Evolutionary conservation across 2,329 filamentous ascomycete genomes (phyloP).

Genomic region (Bipolaris bicolor): DNA sequence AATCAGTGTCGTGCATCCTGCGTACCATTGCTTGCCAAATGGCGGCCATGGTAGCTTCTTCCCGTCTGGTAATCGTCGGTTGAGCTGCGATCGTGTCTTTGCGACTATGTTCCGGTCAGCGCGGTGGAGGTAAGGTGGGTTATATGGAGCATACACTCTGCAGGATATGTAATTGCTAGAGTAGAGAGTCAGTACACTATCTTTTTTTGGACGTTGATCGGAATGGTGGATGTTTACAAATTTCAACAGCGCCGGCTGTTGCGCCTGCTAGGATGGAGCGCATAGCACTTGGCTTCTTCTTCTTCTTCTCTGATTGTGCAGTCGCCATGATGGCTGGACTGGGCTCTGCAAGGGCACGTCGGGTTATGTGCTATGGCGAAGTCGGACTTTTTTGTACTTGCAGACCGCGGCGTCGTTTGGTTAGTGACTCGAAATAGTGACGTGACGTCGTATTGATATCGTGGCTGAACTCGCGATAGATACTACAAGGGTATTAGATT

Average conservation of each 20-base stretch:
- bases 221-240: slow-evolving; percentile 64
- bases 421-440: slow-evolving; percentile 19
- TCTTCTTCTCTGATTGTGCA: slow-evolving; percentile 44
- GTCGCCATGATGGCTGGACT: slow-evolving; percentile 31
- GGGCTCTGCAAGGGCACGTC: neutral
- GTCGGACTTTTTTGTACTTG: slow-evolving; percentile 6
- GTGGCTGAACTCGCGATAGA: neutral
- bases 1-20: slow-evolving; percentile 94
- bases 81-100: slow-evolving; percentile 93
- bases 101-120: slow-evolving; percentile 66
- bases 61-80: slow-evolving; percentile 77
- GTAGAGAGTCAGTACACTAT: slow-evolving; percentile 25
- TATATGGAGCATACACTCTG: slow-evolving; percentile 71
- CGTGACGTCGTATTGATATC: slow-evolving; percentile 17
- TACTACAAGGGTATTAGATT: neutral
- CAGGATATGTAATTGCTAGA: slow-evolving; percentile 86
- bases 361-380: slow-evolving; percentile 6
- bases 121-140: neutral
- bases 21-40: slow-evolving; percentile 95
- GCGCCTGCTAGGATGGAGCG: slow-evolving; percentile 92
- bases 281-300: slow-evolving; percentile 71
- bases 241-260: slow-evolving; percentile 93
- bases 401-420: slow-evolving; percentile 15
- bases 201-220: neutral
- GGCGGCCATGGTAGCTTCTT: slow-evolving; percentile 94